A percentile compares a stretch with the other conserved stretches of the same genome.
Conservation (phyloP, 2,329 filamentous ascomycete genomes). For the Clonostachys rhizophaga region DNA sequence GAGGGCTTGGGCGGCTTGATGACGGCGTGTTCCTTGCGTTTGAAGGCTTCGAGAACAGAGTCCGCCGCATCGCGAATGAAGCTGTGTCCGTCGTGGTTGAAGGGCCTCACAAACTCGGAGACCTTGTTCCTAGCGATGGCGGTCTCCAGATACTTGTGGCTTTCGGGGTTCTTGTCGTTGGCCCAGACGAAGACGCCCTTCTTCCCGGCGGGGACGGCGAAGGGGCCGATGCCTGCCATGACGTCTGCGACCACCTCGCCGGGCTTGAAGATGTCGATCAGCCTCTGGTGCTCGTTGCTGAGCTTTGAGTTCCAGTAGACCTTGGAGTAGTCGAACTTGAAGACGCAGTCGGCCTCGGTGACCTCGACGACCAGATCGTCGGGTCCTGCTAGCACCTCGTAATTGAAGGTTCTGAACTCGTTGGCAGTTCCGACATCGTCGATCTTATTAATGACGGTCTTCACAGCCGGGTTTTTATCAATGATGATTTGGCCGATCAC, state of each 20-base stretch:
- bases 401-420: slow-evolving; percentile 86
- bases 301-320: slow-evolving; percentile 98
- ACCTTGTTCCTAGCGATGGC: slow-evolving; percentile 77
- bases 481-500: slow-evolving; percentile 80
- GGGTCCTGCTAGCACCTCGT: slow-evolving; percentile 81
- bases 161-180: slow-evolving; percentile 94
- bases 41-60: slow-evolving; percentile 46
- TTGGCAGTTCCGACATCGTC: slow-evolving; percentile 82
- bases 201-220: slow-evolving; percentile 87
- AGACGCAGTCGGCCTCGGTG: slow-evolving; percentile 78
- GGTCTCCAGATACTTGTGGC: slow-evolving; percentile 65
- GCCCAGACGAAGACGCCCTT: slow-evolving; percentile 91
- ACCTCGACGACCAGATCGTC: slow-evolving; percentile 81
- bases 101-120: slow-evolving; percentile 66
- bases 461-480: slow-evolving; percentile 81
- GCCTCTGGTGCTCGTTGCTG: slow-evolving; percentile 79
- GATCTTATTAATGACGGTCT: slow-evolving; percentile 93
- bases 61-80: slow-evolving; percentile 74
- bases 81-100: slow-evolving; percentile 74
- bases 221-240: slow-evolving; percentile 96
- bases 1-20: slow-evolving; percentile 35
- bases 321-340: slow-evolving; percentile 89
- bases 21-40: slow-evolving; percentile 46
- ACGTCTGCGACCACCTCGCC: slow-evolving; percentile 93
- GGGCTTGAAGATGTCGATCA: slow-evolving; percentile 70